Evolutionary conservation across 228 moss, liverwort and hornwort genomes (phyloP).

Genomic region (Sphagnum fallax): DNA sequence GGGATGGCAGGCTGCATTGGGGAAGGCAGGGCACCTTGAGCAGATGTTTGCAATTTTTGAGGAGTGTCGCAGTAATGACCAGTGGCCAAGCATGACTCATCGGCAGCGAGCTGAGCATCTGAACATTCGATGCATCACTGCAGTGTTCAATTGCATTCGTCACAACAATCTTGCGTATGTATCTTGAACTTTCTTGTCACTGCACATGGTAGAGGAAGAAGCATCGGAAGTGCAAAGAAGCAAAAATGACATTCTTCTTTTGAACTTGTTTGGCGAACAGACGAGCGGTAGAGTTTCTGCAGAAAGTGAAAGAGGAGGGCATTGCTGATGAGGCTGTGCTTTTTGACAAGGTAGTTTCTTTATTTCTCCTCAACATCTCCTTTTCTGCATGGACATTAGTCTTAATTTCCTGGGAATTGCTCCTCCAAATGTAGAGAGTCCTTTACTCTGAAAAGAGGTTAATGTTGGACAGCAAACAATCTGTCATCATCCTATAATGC

Average conservation of each 20-base stretch:
- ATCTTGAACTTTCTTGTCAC: neutral
- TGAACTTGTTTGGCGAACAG: constrained; percentile 1
- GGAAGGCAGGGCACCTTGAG: constrained; percentile 18
- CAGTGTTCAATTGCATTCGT: constrained; percentile 13
- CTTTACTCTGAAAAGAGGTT: too few relatives aligned
- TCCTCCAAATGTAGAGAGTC: too few relatives aligned
- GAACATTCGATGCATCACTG: constrained; percentile 9
- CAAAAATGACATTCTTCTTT: neutral
- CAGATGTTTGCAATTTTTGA: constrained; percentile 23
- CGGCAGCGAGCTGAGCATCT: constrained; percentile 3
- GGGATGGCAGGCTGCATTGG: constrained; percentile 7
- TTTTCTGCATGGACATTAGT: too few relatives aligned
- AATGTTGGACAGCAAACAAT: too few relatives aligned
- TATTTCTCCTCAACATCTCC: neutral
- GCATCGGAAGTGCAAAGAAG: neutral
- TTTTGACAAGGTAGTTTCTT: constrained; percentile 14
- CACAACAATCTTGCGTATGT: constrained; percentile 14
- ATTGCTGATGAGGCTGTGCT: constrained; percentile 14
- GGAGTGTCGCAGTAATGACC: constrained; percentile 5
- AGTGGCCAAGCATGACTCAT: neutral
- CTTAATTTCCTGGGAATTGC: too few relatives aligned
- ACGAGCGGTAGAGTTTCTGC: constrained; percentile 15
- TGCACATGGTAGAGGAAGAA: neutral
- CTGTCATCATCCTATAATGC: too few relatives aligned
- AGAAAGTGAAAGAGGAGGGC: constrained; percentile 8